Percentiles rank a stretch among this genome's conserved stretches.
Evolutionary conservation across 1,284 basidiomycete species (phyloP).

Genomic region (Termitomyces sp.): DNA sequence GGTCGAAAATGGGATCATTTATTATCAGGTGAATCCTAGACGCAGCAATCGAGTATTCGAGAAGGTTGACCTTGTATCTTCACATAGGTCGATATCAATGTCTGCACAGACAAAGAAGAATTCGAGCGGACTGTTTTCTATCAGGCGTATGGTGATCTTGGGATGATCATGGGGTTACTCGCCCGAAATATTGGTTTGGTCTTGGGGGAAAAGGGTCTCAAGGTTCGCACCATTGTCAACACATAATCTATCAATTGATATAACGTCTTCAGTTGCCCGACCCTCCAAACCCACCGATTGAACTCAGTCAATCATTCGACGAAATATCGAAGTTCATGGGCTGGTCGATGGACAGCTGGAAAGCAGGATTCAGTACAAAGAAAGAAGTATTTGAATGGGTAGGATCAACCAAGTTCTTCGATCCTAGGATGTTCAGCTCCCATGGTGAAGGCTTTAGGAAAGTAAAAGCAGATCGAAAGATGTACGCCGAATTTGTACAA

Average conservation of each 20-base stretch:
- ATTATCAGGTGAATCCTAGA: constrained; percentile 29
- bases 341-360: constrained; percentile 46
- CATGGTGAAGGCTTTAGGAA: constrained; percentile 34
- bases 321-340: constrained; percentile 52
- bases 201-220: constrained; percentile 50
- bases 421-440: constrained; percentile 30
- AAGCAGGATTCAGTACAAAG: constrained; percentile 48
- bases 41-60: background rate
- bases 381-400: constrained; percentile 55
- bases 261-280: constrained; percentile 32
- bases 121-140: constrained; percentile 48
- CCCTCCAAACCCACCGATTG: constrained; percentile 35
- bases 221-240: constrained; percentile 32
- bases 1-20: constrained; percentile 29
- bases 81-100: constrained; percentile 54
- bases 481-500: constrained; percentile 54
- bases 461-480: constrained; percentile 42
- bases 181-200: constrained; percentile 45
- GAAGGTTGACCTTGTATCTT: background rate
- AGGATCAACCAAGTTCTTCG: constrained; percentile 46
- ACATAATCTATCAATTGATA: background rate
- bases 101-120: constrained; percentile 45
- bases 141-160: constrained; percentile 62
- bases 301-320: constrained; percentile 39
- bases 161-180: constrained; percentile 58